Conservation (phyloP, 371 early-diverging fungal genomes). For the Umbelopsis sp. region DNA sequence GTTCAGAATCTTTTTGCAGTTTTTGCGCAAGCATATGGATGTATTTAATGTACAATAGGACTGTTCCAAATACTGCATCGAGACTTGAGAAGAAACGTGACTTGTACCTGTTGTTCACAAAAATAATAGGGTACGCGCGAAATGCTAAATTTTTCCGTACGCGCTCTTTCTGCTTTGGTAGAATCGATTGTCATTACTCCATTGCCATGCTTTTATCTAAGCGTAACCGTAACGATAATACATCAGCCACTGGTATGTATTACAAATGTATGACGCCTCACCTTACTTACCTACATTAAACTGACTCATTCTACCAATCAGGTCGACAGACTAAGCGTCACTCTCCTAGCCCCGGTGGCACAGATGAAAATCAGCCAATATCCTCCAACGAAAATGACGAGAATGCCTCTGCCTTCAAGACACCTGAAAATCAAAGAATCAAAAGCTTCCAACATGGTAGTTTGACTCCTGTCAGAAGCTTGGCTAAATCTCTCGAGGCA, state of each 20-base stretch:
- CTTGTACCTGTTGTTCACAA: no score
- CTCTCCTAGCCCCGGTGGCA: conserved; percentile 10
- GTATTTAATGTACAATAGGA: no score
- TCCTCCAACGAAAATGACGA: background rate
- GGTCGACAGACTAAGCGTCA: conserved; percentile 8
- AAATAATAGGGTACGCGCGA: no score
- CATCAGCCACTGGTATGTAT: background rate
- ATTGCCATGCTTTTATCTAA: conserved; percentile 8
- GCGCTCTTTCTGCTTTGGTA: background rate
- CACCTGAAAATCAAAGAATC: conserved; percentile 6
- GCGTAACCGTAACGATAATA: conserved; percentile 9
- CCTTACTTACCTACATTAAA: background rate
- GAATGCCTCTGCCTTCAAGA: conserved; percentile 1
- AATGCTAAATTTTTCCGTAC: background rate
- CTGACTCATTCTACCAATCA: background rate
- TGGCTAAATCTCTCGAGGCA: conserved; percentile 3
- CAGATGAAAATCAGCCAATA: conserved; percentile 16
- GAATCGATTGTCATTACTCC: background rate
- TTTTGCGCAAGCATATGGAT: no score
- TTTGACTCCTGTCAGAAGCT: conserved; percentile 9
- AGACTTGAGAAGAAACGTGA: no score
- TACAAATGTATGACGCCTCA: no score
- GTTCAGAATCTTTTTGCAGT: no score
- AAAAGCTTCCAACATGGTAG: conserved; percentile 1
- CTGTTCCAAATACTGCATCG: no score